Conservation (phyloP, 441 rosid species). For the Pelargonium cotyledonis region DNA sequence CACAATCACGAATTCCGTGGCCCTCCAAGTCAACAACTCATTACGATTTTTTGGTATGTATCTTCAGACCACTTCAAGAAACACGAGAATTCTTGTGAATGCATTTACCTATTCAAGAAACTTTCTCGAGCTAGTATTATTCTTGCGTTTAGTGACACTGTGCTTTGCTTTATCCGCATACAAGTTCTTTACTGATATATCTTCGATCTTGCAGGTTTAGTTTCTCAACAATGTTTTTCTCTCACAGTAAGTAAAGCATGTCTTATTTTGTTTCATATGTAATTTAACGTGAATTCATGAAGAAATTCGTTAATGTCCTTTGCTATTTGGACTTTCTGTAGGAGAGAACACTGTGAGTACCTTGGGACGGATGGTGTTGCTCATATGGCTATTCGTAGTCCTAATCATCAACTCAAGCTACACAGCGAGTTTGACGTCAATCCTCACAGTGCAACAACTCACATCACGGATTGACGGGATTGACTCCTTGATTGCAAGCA, state of each 20-base stretch:
- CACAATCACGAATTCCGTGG: constrained; percentile 80
- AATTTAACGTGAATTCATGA: too few relatives aligned
- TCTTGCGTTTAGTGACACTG: too few relatives aligned
- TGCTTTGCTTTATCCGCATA: too few relatives aligned
- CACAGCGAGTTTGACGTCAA: constrained; percentile 92
- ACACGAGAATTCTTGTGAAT: too few relatives aligned
- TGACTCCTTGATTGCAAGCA: constrained; percentile 53
- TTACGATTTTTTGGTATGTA: constrained; percentile 85
- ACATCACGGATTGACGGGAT: constrained; percentile 76
- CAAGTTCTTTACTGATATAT: constrained; percentile 12
- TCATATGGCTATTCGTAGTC: constrained; percentile 88
- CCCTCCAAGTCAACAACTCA: constrained; percentile 71
- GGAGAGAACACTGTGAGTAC: constrained; percentile 90
- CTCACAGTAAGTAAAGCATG: constrained; percentile 93
- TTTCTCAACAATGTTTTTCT: constrained; percentile 98
- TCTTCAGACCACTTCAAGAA: too few relatives aligned
- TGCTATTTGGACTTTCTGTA: constrained; percentile 27
- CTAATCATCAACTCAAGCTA: constrained; percentile 93
- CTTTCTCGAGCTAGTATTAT: too few relatives aligned
- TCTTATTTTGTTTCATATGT: too few relatives aligned
- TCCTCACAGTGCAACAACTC: constrained; percentile 83
- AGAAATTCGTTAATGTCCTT: constrained; percentile 9
- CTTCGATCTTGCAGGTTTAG: constrained; percentile 77
- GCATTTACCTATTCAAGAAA: too few relatives aligned
- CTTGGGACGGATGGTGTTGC: constrained; percentile 72